Evolutionary conservation across 257 asterid genomes (phyloP).

Genomic region (Gardenia jasminoides): DNA sequence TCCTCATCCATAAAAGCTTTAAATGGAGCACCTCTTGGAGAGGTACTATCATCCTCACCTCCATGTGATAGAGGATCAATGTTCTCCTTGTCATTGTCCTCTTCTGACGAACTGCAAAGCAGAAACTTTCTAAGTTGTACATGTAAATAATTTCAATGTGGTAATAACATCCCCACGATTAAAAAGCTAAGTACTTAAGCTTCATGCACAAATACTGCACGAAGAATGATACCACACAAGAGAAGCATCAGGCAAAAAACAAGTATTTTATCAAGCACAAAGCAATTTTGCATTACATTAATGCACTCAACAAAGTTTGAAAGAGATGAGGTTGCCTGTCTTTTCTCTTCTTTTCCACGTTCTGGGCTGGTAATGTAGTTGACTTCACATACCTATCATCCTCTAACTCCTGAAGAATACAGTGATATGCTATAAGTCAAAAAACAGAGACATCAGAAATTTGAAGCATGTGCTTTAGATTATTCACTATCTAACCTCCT

Average conservation of each 20-base stretch:
- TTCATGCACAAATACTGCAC: background rate
- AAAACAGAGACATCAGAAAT: background rate
- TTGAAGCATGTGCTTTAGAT: background rate
- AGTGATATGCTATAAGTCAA: too few relatives aligned
- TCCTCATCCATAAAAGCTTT: slow-evolving; percentile 82
- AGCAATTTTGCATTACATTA: too few relatives aligned
- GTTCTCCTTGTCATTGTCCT: slow-evolving; percentile 71
- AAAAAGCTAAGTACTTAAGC: background rate
- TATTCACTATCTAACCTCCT: slow-evolving; percentile 17
- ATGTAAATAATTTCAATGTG: background rate
- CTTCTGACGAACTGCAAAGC: slow-evolving; percentile 74
- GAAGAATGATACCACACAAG: background rate
- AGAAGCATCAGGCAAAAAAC: background rate
- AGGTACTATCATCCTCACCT: slow-evolving; percentile 28
- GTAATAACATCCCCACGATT: background rate
- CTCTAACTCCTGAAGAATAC: too few relatives aligned
- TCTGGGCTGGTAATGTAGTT: too few relatives aligned
- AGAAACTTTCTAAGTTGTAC: slow-evolving; percentile 15
- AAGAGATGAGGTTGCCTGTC: too few relatives aligned
- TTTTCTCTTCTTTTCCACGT: too few relatives aligned
- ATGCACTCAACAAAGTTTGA: too few relatives aligned
- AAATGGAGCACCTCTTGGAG: slow-evolving; percentile 62
- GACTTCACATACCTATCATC: too few relatives aligned
- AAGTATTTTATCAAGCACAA: too few relatives aligned
- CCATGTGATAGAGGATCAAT: too few relatives aligned